Evolutionary conservation across 306 rosid genomes (phyloP).

Genomic region (Fragaria nilgerrensis): DNA sequence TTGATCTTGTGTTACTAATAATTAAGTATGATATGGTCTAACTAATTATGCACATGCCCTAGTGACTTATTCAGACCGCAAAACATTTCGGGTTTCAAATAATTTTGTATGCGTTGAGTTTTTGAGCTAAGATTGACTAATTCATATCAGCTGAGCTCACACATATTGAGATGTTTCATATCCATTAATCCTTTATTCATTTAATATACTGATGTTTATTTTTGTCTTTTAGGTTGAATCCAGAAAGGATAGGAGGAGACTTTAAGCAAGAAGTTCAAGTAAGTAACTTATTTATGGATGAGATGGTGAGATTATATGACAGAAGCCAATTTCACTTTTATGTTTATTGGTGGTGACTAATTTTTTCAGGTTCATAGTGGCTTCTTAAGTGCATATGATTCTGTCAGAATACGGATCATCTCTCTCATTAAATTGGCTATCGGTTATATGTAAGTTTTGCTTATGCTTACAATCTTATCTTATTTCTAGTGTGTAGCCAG

Average conservation of each 20-base stretch:
- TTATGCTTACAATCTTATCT: slow-evolving; percentile 4
- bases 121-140: neutral
- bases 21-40: neutral
- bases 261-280: slow-evolving; percentile 97
- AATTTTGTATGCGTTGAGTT: neutral
- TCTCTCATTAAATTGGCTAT: slow-evolving; percentile 77
- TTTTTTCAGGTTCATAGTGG: slow-evolving; percentile 93
- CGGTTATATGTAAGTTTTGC: slow-evolving; percentile 61
- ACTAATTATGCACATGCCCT: neutral
- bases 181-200: neutral
- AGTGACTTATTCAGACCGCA: neutral
- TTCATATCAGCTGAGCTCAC: slow-evolving; percentile 6
- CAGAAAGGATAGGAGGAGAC: slow-evolving; percentile 97
- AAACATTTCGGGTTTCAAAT: neutral
- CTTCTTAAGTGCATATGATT: slow-evolving; percentile 90
- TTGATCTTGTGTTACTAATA: neutral
- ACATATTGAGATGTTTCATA: neutral
- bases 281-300: slow-evolving; percentile 34
- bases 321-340: slow-evolving; percentile 7
- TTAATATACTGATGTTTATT: slow-evolving; percentile 18
- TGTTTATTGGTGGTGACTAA: slow-evolving; percentile 21
- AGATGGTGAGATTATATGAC: slow-evolving; percentile 13
- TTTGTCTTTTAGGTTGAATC: slow-evolving; percentile 64
- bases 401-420: slow-evolving; percentile 78
- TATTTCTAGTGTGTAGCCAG: neutral